Conservation (phyloP, 2,329 filamentous ascomycete species). For the Macrophomina tecta region DNA sequence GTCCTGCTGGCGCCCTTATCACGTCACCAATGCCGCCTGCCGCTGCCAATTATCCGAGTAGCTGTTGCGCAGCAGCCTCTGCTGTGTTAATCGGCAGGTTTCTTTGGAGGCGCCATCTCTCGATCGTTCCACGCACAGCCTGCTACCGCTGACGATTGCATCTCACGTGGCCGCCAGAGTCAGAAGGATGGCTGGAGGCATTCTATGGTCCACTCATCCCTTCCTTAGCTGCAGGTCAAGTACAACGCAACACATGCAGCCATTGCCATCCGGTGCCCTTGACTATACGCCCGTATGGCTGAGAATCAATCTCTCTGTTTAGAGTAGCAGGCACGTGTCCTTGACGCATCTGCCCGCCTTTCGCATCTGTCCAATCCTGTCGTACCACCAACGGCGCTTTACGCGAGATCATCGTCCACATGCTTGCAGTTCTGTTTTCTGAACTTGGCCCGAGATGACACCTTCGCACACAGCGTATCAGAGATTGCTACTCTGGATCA, state of each 20-base stretch:
- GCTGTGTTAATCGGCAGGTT: not conserved
- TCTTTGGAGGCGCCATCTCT: not conserved
- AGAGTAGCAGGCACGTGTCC: conserved; percentile 6
- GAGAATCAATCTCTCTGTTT: not conserved
- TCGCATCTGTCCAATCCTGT: not conserved
- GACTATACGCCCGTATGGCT: conserved; percentile 4
- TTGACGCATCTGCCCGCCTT: not conserved
- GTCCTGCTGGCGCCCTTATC: not conserved
- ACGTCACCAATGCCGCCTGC: not conserved
- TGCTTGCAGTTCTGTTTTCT: conserved; percentile 9
- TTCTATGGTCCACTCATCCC: conserved; percentile 3
- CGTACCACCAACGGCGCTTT: conserved; percentile 13
- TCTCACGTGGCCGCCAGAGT: conserved; percentile 17
- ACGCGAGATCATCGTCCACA: conserved; percentile 13
- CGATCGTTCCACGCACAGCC: conserved; percentile 3
- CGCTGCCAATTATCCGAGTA: conserved; percentile 17
- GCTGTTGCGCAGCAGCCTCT: not conserved
- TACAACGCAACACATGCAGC: conserved; percentile 1
- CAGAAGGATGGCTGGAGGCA: conserved; percentile 13
- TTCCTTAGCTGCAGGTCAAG: not conserved
- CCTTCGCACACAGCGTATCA: not conserved
- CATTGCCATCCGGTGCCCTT: not conserved
- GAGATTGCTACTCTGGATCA: conserved; percentile 1
- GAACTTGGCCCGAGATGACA: conserved; percentile 1
- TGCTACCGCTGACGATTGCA: conserved; percentile 2